Evolutionary conservation across 2,329 filamentous ascomycete species (phyloP), one percentile per base, ranked within the genome.

Genomic region (Rhynchosporium agropyri): DNA sequence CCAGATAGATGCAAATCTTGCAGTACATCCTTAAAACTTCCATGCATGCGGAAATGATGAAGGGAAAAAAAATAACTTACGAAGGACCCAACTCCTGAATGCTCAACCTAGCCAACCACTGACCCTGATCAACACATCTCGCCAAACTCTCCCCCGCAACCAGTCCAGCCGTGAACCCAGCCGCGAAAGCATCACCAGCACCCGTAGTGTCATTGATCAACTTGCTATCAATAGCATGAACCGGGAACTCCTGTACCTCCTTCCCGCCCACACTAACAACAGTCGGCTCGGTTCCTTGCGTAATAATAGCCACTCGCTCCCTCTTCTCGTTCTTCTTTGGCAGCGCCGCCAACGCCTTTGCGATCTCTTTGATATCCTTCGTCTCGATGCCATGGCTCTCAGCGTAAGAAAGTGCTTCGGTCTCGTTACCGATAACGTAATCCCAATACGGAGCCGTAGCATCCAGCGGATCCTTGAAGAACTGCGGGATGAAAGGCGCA

Each of bases 381-480:
- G 85, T 89, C 70, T 83, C 82, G 72, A 95, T 84, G 70, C 82
- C 82, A 79, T 97, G 92, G 63, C 88, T 88, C 77, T 92, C 88
- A 69, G 93, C 91, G 79, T 94, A 99, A 62, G 92, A 83, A 71
- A 88, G 85, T 55, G 93, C 94, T 81, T 99, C 95, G 69, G 91
- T 90, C 87, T 99, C 95, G 81, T 99, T 99, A 75, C 93, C 94
- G 77, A 99, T 90, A 66, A 98, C 83, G 79, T 94, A 96, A 81
- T 98, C 93, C 83, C 92, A 96, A 86, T 97, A 97, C 36, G 90
- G 90, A 59, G 92, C 83, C 60, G 90, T 89, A 72, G 87, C 88
- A 78, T 97, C 92, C 54, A 99, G 86, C 69, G 87, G 90, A 56
- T 97, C 93, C 84, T 97, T 97, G 89, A 98, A 99, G 85, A 97